Conservation (phyloP, 441 rosid species). For the Erodium trifolium region DNA sequence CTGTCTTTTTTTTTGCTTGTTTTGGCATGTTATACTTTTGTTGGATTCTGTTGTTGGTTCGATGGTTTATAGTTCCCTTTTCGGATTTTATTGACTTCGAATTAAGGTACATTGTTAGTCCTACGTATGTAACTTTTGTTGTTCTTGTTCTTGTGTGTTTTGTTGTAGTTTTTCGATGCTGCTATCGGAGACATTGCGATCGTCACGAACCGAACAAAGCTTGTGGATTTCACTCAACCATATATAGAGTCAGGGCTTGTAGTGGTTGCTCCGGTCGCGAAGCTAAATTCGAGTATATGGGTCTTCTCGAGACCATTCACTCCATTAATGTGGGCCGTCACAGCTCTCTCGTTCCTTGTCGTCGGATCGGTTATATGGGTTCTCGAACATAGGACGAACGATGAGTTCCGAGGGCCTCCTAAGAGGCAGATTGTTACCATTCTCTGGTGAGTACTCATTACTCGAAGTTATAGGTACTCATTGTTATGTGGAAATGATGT, state of each 20-base stretch:
- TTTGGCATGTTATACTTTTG: too few species aligned
- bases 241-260: constrained; percentile 78
- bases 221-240: constrained; percentile 88
- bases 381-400: constrained; percentile 67
- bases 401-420: constrained; percentile 85
- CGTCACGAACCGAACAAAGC: constrained; percentile 60
- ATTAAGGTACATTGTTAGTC: too few species aligned
- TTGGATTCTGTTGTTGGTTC: too few species aligned
- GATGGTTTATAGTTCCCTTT: too few species aligned
- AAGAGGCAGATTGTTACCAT: constrained; percentile 62
- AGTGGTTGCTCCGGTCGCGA: constrained; percentile 74
- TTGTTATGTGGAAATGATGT: too few species aligned
- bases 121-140: too few species aligned
- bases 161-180: constrained; percentile 80
- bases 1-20: too few species aligned
- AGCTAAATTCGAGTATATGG: constrained; percentile 46
- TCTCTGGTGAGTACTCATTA: constrained; percentile 38
- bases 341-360: constrained; percentile 50
- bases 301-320: constrained; percentile 71
- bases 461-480: too few species aligned
- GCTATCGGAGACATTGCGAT: constrained; percentile 78
- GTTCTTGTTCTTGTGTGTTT: neutral
- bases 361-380: constrained; percentile 80
- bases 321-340: constrained; percentile 55
- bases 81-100: too few species aligned